A percentile compares a stretch with the other conserved stretches of the same genome.
Conservation (phyloP, 202 grass and related monocot genomes). For the Cymbopogon flexuosus region DNA sequence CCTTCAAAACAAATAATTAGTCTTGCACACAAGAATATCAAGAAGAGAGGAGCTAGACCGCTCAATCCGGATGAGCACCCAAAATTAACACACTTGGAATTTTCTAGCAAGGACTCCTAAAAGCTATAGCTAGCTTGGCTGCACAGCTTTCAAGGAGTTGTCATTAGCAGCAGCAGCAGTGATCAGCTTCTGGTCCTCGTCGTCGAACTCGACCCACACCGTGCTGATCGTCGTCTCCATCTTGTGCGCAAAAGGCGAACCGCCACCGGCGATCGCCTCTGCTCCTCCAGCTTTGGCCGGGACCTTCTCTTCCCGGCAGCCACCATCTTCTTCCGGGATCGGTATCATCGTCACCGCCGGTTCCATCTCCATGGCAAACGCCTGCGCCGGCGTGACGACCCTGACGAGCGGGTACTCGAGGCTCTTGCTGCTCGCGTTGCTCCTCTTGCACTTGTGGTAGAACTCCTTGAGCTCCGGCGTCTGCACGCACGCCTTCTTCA, state of each 20-base stretch:
- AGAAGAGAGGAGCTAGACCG: neutral
- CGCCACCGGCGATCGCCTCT: neutral
- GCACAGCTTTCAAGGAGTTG: constrained; percentile 2
- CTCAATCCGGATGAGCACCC: constrained; percentile 20
- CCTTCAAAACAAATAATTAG: constrained; percentile 36
- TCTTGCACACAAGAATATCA: constrained; percentile 38
- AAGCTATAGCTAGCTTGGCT: constrained; percentile 33
- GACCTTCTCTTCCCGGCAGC: neutral
- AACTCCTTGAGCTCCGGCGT: constrained; percentile 69
- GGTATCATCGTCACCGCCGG: neutral
- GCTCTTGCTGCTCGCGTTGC: constrained; percentile 39
- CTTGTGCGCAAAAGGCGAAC: constrained; percentile 36
- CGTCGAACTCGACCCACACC: constrained; percentile 79
- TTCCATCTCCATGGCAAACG: constrained; percentile 38
- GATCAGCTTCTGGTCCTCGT: constrained; percentile 24
- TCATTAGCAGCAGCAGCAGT: neutral
- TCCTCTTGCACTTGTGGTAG: constrained; percentile 82
- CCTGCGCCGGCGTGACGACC: constrained; percentile 46
- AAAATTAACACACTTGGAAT: constrained; percentile 37
- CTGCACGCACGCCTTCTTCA: constrained; percentile 67
- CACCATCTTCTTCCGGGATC: neutral
- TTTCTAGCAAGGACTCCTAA: constrained; percentile 24
- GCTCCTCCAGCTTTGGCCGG: neutral
- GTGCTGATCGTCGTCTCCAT: constrained; percentile 84
- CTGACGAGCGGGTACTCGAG: constrained; percentile 76